phyloP scores from a whole-genome alignment of 2,329 filamentous ascomycete genomes.

The Monosporascus sp. region DNA sequence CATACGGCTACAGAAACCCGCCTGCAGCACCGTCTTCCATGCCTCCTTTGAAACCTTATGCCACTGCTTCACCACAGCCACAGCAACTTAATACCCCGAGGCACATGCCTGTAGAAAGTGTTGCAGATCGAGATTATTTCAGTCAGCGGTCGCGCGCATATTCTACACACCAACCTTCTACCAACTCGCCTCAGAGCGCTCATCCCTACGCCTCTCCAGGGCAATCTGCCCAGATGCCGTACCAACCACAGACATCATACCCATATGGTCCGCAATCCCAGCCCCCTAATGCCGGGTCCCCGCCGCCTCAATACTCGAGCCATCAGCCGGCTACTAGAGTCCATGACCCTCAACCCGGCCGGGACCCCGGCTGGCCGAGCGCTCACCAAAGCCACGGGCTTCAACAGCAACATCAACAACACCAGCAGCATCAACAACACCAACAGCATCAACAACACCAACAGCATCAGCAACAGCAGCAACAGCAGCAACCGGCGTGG shows the following conservation, averaged over 20 bases:
- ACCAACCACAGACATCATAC: slow-evolving; percentile 41
- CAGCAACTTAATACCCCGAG: slow-evolving; percentile 43
- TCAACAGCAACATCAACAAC: slow-evolving; percentile 27
- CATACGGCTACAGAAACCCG: slow-evolving; percentile 42
- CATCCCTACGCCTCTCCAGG: slow-evolving; percentile 41
- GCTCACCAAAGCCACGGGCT: slow-evolving; percentile 24
- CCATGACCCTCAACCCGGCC: slow-evolving; percentile 34
- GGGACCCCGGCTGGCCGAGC: slow-evolving; percentile 32
- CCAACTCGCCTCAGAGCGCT: slow-evolving; percentile 42
- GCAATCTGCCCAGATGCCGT: slow-evolving; percentile 32
- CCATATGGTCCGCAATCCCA: slow-evolving; percentile 38
- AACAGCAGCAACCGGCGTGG: slow-evolving; percentile 28
- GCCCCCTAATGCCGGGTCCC: slow-evolving; percentile 39
- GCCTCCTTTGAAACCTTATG: slow-evolving; percentile 50
- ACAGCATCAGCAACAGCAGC: slow-evolving; percentile 16
- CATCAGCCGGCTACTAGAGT: slow-evolving; percentile 40
- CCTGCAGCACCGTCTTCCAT: slow-evolving; percentile 39
- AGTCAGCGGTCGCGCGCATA: slow-evolving; percentile 28
- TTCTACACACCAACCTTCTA: slow-evolving; percentile 28
- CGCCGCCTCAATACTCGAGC: slow-evolving; percentile 50
- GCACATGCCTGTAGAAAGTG: slow-evolving; percentile 38
- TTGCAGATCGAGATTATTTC: slow-evolving; percentile 43
- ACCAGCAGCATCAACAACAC: slow-evolving; percentile 14
- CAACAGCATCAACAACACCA: slow-evolving; percentile 16
- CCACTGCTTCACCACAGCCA: slow-evolving; percentile 45